Conservation (phyloP, 2,329 filamentous ascomycete species). For the Ustulina deusta region DNA sequence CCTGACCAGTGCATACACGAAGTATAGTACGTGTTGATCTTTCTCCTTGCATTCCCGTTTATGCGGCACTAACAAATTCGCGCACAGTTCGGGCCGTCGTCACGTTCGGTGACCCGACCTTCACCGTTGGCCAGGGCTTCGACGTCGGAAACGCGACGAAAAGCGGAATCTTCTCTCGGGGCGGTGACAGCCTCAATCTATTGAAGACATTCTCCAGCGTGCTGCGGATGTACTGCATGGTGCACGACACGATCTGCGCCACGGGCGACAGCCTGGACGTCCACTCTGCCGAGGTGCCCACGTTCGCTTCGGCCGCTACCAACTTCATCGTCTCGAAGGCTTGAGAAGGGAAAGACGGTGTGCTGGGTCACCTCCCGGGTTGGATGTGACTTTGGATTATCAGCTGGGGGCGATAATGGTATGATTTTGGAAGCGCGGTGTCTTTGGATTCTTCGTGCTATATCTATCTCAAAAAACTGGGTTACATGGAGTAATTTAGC, state of each 20-base stretch:
- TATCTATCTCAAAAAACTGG: neutral
- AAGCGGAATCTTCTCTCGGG: slow-evolving; percentile 38
- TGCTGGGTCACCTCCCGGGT: neutral
- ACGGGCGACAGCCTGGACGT: slow-evolving; percentile 21
- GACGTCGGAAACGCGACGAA: slow-evolving; percentile 35
- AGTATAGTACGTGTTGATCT: slow-evolving; percentile 28
- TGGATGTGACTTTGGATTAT: neutral
- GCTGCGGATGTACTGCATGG: slow-evolving; percentile 35
- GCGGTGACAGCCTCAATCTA: slow-evolving; percentile 32
- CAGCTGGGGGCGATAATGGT: neutral
- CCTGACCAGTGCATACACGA: slow-evolving; percentile 14
- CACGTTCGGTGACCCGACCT: slow-evolving; percentile 39
- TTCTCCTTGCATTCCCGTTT: neutral
- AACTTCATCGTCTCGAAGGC: slow-evolving; percentile 26
- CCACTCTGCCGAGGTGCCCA: slow-evolving; percentile 35
- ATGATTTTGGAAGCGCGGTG: neutral
- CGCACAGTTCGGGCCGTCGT: slow-evolving; percentile 26
- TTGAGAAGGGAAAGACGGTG: neutral
- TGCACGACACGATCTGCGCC: slow-evolving; percentile 35
- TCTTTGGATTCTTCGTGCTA: neutral
- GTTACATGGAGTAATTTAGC: neutral
- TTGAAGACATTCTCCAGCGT: slow-evolving; percentile 29
- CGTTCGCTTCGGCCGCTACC: slow-evolving; percentile 27
- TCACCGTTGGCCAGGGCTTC: slow-evolving; percentile 36
- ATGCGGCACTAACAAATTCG: slow-evolving; percentile 8